Percentiles rank a stretch among this genome's conserved stretches.
phyloP scores from a whole-genome alignment of 1,139 yeast species.

The Pneumocystis murina region DNA sequence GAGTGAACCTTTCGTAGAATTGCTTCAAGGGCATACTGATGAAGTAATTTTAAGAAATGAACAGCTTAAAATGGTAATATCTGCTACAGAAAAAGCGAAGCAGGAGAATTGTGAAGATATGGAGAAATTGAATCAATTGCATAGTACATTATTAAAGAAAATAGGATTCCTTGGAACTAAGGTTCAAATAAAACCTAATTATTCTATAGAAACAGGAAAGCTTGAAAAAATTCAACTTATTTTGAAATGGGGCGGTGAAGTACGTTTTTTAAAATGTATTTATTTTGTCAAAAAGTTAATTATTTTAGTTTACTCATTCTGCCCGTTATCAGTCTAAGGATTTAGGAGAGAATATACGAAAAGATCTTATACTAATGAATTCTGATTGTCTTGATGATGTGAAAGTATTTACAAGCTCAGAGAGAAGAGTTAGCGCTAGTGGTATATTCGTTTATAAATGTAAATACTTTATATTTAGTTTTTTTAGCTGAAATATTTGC shows the following conservation, averaged over 20 bases:
- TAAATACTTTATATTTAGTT: constrained; percentile 22
- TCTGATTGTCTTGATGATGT: constrained; percentile 73
- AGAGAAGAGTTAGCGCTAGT: constrained; percentile 52
- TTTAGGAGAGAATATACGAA: constrained; percentile 88
- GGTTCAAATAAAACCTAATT: constrained; percentile 82
- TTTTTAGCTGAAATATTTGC: constrained; percentile 87
- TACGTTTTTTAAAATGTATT: not conserved
- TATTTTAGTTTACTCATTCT: constrained; percentile 64
- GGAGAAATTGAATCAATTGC: constrained; percentile 57
- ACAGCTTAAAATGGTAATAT: constrained; percentile 71
- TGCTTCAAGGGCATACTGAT: constrained; percentile 85
- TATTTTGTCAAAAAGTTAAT: not conserved
- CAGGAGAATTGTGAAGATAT: constrained; percentile 66
- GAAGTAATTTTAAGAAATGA: constrained; percentile 87
- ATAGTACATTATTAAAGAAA: constrained; percentile 76
- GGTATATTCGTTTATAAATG: not conserved
- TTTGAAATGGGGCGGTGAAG: constrained; percentile 96
- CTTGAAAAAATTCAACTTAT: constrained; percentile 93
- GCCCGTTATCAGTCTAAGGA: constrained; percentile 90
- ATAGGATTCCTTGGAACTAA: constrained; percentile 90
- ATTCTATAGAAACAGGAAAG: constrained; percentile 42
- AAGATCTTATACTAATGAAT: constrained; percentile 74
- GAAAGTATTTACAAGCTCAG: constrained; percentile 79
- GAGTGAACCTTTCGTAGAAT: constrained; percentile 68
- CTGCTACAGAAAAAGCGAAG: constrained; percentile 70